A percentile compares a stretch with the other conserved stretches of the same genome.
phyloP scores from a whole-genome alignment of 1,284 basidiomycete species.

The Ganoderma meredithae region DNA sequence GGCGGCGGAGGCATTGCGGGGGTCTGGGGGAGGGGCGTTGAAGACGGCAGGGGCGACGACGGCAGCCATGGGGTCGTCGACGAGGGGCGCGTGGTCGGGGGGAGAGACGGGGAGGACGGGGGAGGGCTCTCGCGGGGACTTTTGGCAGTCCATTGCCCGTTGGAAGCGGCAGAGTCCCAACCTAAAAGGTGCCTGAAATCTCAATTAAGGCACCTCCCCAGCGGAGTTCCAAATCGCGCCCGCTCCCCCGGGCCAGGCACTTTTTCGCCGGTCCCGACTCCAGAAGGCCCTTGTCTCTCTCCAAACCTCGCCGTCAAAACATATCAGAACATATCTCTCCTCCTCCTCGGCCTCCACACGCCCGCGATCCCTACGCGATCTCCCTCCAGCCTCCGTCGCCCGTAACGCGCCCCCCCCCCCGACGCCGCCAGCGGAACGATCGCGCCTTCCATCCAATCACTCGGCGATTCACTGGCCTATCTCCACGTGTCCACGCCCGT shows the following conservation, averaged over 20 bases:
- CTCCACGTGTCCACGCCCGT: constrained; percentile 25
- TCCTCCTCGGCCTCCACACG: background rate
- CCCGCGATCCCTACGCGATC: background rate
- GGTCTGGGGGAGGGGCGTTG: constrained; percentile 13
- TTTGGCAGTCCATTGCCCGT: constrained; percentile 40
- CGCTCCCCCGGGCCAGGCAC: constrained; percentile 39
- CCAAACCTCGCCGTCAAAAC: constrained; percentile 22
- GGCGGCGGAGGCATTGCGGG: constrained; percentile 23
- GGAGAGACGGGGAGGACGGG: constrained; percentile 16
- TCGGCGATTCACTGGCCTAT: constrained; percentile 27
- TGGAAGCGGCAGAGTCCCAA: constrained; percentile 35
- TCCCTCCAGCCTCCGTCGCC: background rate
- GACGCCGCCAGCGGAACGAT: background rate
- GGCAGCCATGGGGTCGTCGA: constrained; percentile 37
- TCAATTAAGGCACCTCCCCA: constrained; percentile 40
- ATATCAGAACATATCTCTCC: constrained; percentile 26
- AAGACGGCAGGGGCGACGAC: constrained; percentile 32
- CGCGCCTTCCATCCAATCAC: background rate
- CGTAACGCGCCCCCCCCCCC: background rate
- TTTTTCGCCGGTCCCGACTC: constrained; percentile 35
- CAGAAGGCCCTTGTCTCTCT: constrained; percentile 22
- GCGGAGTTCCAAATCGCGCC: constrained; percentile 32
- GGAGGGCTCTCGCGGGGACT: constrained; percentile 32
- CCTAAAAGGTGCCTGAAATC: constrained; percentile 46
- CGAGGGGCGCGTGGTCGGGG: constrained; percentile 4